Evolutionary conservation across 2,329 filamentous ascomycete species (phyloP).

Genomic region (Eutypella sp.): DNA sequence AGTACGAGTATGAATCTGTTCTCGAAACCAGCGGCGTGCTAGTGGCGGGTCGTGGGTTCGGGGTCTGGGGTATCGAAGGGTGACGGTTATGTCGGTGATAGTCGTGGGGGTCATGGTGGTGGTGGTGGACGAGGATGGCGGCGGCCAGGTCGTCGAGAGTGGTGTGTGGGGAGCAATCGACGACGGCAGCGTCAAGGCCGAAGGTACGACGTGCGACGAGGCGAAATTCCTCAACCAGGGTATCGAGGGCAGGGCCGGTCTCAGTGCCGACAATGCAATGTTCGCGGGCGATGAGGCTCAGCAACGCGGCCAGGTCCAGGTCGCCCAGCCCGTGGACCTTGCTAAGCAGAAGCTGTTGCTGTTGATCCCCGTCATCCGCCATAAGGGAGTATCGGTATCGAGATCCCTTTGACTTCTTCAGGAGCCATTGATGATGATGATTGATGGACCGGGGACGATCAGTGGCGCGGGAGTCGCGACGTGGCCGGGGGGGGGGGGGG

Average conservation of each 20-base stretch:
- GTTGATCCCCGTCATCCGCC: constrained; percentile 49
- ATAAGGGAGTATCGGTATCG: no score
- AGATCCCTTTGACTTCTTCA: constrained; percentile 5
- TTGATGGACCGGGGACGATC: no score
- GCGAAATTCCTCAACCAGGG: constrained; percentile 68
- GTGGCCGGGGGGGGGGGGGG: no score
- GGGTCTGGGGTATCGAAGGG: no score
- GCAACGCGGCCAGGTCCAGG: constrained; percentile 78
- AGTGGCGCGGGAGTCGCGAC: no score
- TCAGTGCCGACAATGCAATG: constrained; percentile 85
- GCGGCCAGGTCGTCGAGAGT: constrained; percentile 78
- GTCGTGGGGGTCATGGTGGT: constrained; percentile 35
- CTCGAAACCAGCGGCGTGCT: constrained; percentile 15
- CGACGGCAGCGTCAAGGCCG: constrained; percentile 60
- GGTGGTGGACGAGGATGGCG: constrained; percentile 43
- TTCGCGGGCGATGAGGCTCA: constrained; percentile 75
- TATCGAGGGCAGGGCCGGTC: constrained; percentile 52
- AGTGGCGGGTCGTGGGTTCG: constrained; percentile 11
- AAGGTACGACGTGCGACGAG: constrained; percentile 70
- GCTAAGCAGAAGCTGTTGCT: constrained; percentile 50
- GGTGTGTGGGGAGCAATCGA: constrained; percentile 68
- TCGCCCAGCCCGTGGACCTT: constrained; percentile 78
- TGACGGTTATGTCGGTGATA: constrained; percentile 20
- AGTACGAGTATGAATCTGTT: constrained; percentile 16
- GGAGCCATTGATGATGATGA: not conserved